These are phyloP conservation scores for Coleophoma eucalyptorum DNA, from an alignment of 2,329 filamentous ascomycete genomes.

Conservation along the genomic window DNA sequence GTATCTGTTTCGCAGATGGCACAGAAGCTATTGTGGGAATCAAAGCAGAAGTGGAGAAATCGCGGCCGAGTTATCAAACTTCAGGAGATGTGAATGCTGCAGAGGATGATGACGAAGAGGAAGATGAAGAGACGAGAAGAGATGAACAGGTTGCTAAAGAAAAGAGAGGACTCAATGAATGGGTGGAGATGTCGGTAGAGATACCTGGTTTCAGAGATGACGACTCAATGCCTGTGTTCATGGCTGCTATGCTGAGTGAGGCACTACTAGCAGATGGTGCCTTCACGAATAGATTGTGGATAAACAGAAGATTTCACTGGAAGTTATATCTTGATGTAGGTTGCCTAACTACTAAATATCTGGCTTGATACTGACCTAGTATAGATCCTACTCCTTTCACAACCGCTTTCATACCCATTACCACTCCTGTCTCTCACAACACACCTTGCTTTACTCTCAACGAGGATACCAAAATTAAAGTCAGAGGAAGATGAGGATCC, in stretches of 20 bases:
- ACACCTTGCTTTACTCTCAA: slow-evolving; percentile 86
- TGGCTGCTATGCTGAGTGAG: slow-evolving; percentile 85
- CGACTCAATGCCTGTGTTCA: slow-evolving; percentile 81
- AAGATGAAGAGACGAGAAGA: slow-evolving; percentile 27
- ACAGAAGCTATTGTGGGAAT: slow-evolving; percentile 95
- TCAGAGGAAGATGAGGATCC: slow-evolving; percentile 94
- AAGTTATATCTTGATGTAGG: slow-evolving; percentile 89
- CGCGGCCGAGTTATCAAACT: slow-evolving; percentile 28
- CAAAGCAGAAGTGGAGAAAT: slow-evolving; percentile 90
- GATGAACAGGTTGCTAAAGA: slow-evolving; percentile 28
- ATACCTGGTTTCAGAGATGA: slow-evolving; percentile 90
- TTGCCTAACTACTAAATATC: slow-evolving; percentile 15
- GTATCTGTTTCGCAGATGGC: slow-evolving; percentile 91
- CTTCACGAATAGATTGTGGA: slow-evolving; percentile 70
- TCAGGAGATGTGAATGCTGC: slow-evolving; percentile 20
- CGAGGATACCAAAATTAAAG: slow-evolving; percentile 77
- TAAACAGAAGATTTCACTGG: slow-evolving; percentile 94
- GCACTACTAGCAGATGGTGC: slow-evolving; percentile 71
- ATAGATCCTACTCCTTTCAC: slow-evolving; percentile 89
- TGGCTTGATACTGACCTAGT: slow-evolving; percentile 2
- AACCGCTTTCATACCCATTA: slow-evolving; percentile 86
- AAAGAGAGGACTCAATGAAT: slow-evolving; percentile 55
- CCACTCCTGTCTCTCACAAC: slow-evolving; percentile 90
- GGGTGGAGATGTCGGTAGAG: slow-evolving; percentile 89
- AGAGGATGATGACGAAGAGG: slow-evolving; percentile 26